Base-by-base conservation (phyloP, 116 monocot species). In the Posidonia oceanica region DNA sequence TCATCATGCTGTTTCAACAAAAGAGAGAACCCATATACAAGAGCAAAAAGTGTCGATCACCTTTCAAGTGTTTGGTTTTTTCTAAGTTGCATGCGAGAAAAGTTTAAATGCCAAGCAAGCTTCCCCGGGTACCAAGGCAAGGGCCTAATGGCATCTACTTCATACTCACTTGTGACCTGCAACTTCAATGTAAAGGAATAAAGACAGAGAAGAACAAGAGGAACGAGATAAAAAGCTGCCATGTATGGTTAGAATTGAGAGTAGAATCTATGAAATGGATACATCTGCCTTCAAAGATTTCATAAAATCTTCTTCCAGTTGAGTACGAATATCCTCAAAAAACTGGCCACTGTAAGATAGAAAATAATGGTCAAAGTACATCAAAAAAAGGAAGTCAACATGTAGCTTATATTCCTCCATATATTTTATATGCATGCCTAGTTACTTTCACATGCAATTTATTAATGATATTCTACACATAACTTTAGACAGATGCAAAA, bases 61-160 rank as follows among this genome's bases (percentile, higher is more conserved):
- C 91, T 84, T 76, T 96, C 96, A 79, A 96, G 89, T 72, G 87
- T 85, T 83, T 96, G 96, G 67, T 91, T 96, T 79, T 91, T 96
- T 79, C 96, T 87, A 42, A 96, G 85, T 58, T 96, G 83, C 91
- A 91, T 96, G 20, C 96, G 79, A 21, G 96, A 96, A 82, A 87
- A 91, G 70, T 96, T 96, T 70, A 83, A 80, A 78, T 96, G 96
- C 96, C 96, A 96, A 55, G 96, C 96, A 80, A 96, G 87, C 71
- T 91, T 96, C 59, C 81, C 87, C 14, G 96, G 96, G 75, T 96
- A 96, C 96, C 96, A 96, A 69, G 86, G 78, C 79, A 96, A 82
- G 58, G 96, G 91, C 80, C 91, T 86, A 67, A 96, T 96, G 72
- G 91, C 83, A 75, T 91, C 83, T 36, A 75, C 72, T 81, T 87